Conservation (phyloP, 1,139 yeast species). For the Sugiyamaella xylanicola region DNA sequence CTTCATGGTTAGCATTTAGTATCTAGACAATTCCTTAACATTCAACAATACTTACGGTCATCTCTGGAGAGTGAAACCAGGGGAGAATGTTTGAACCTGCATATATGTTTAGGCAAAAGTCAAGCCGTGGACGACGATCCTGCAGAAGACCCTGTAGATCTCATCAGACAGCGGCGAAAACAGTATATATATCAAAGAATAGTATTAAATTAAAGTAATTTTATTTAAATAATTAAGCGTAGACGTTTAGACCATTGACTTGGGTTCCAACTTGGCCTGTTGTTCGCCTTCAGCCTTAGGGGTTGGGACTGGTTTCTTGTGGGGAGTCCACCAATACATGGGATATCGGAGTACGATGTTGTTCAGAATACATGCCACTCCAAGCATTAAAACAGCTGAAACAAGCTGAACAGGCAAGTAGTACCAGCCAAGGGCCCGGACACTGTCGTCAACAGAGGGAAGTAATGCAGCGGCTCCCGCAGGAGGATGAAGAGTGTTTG, state of each 20-base stretch:
- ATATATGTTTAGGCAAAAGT: not conserved
- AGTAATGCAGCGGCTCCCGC: constrained; percentile 73
- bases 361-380: constrained; percentile 58
- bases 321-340: constrained; percentile 60
- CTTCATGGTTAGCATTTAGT: constrained; percentile 1
- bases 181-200: no score
- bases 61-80: no score
- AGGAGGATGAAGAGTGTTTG: constrained; percentile 70
- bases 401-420: constrained; percentile 61
- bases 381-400: constrained; percentile 53
- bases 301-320: not conserved
- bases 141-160: not conserved
- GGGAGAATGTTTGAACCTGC: not conserved
- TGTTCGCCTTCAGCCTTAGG: not conserved
- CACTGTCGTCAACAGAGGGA: constrained; percentile 54
- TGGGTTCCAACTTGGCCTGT: not conserved
- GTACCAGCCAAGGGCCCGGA: constrained; percentile 66
- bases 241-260: constrained; percentile 4
- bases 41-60: constrained; percentile 13
- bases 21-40: not conserved
- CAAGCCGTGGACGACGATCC: no score
- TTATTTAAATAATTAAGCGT: not conserved
- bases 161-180: no score
- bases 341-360: constrained; percentile 62
- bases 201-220: not conserved